Evolutionary conservation across 2,329 filamentous ascomycete genomes (phyloP).

Genomic region (Parasarocladium wereldwijsianum): DNA sequence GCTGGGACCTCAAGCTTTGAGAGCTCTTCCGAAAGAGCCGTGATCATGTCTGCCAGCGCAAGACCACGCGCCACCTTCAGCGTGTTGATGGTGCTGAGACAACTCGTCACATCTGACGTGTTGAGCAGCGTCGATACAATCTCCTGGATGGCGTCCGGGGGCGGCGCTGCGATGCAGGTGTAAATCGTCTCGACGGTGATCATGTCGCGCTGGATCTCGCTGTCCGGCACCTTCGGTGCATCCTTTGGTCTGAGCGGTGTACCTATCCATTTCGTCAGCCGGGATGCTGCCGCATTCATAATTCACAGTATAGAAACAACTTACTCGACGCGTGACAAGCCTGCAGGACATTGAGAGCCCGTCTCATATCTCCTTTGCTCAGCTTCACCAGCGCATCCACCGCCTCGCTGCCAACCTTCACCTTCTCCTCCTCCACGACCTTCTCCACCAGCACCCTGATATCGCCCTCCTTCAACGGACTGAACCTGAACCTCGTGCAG

Average conservation of each 20-base stretch:
- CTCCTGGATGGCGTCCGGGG: constrained; percentile 72
- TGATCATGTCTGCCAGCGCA: constrained; percentile 87
- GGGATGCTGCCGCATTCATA: neutral
- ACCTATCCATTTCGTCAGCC: constrained; percentile 23
- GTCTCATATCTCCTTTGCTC: constrained; percentile 91
- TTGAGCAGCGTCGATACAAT: constrained; percentile 74
- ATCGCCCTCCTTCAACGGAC: constrained; percentile 76
- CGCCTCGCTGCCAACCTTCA: constrained; percentile 71
- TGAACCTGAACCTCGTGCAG: constrained; percentile 92
- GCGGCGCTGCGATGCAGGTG: constrained; percentile 91
- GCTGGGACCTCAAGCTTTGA: constrained; percentile 69
- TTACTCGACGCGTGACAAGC: constrained; percentile 89
- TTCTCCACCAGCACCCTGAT: constrained; percentile 76
- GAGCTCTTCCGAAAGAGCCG: constrained; percentile 70
- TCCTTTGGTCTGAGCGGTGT: constrained; percentile 51
- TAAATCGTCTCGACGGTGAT: constrained; percentile 92
- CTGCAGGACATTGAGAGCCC: constrained; percentile 88
- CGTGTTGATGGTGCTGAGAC: constrained; percentile 73
- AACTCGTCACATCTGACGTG: constrained; percentile 79
- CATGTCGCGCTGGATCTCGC: constrained; percentile 56
- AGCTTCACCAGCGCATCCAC: constrained; percentile 71
- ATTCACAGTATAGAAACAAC: constrained; percentile 9
- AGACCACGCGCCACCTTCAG: constrained; percentile 77
- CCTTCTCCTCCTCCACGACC: constrained; percentile 74
- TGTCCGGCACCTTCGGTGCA: constrained; percentile 42